Base-by-base conservation (phyloP, 73 alveolate genomes). In the Paramecium octaurelia region DNA sequence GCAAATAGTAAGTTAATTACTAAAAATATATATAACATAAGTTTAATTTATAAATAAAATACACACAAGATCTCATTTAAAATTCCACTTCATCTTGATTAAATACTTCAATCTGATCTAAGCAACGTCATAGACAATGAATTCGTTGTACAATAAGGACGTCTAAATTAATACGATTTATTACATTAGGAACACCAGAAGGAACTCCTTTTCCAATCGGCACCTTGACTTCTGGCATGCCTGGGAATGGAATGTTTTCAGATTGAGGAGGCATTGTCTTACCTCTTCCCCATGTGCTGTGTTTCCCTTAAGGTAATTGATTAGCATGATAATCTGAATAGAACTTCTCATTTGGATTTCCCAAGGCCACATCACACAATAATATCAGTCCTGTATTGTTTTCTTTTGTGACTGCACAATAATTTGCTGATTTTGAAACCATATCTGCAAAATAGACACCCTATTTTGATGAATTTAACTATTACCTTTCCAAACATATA, bases 391-490 rank as follows among this genome's bases (percentile, higher is more conserved):
- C 99, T 9, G 95, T 93, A 36, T 95, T 95, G 57, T 94, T 96
- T 84, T 97, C 96, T 27, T 93, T 92, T 36, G 93, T 80, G 4
- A 97, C 89, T 91, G 94, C 95, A 88, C 98, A 97, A 94, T 96
- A 98, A 85, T 93, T 93, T 4, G 98, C 98, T 18, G 99, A 95
- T 94, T 98, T 98, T 46, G 97, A 93, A 31, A 96, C 98, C 96
- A 98, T 91, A 94, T 98, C 99, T 11, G 99, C 99, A 92, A 98
- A 98, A 93, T 98, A 98, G 14, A 97, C 98, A n/a, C 99, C 99
- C 86, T 98, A 27, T 10, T 7, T 12, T 27, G 3, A 27, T 11
- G 0, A 23, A 64, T 12, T 27, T 64, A 64, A 7, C 2, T 27
- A 4, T 54, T 64, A 64, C 84, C 31, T 64, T 98, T 14, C 99